Evolutionary conservation across 805 yeast genomes (phyloP), one percentile per base, ranked within the genome.

Genomic region (Metschnikowia aberdeeniae): DNA sequence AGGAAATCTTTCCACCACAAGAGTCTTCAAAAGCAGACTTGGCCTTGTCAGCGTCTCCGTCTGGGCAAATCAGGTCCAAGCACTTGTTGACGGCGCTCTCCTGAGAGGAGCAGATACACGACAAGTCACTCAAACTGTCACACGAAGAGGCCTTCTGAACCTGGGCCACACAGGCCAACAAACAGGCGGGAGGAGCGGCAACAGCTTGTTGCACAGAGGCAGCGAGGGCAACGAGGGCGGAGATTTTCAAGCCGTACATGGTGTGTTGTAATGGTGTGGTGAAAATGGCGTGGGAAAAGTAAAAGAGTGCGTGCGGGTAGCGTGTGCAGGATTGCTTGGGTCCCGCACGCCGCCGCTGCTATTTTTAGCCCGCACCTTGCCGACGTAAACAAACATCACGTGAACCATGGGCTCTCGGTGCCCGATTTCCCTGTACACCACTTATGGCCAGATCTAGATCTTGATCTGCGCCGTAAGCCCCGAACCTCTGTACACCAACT

Each of bases 111-210:
- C 95, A 86, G 57, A 86, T 67, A 73, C 96, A 89, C 35, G 68
- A 57, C 54, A 87, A 71, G 59, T 85, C 80, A 63, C 77, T 78
- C 63, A 88, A 64, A 46, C 81, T 71, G 47, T 69, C 55, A 67
- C 93, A 86, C 38, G 69, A 49, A 34, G 78, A 66, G 12, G 81
- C 74, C 62, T 77, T 77, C 51, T 76, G 72, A 45, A 85, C 90
- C 58, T 79, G 75, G 46, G 88, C 77, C 47, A 86, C 92, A 78
- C 96, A 89, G 34, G 96, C 95, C 64, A 89, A 74, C 54, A 89
- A 70, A 74, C 96, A 89, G 32, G 97, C 96, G 49, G 97, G 96
- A 42, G 96, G 93, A 45, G 92, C 74, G 44, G 86, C 83, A 37
- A 80, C 77, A 27, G 76, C 75, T 28, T 73, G 58, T 20, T 77